Conservation (phyloP, 2,329 filamentous ascomycete genomes). For the Colletotrichum siamense region DNA sequence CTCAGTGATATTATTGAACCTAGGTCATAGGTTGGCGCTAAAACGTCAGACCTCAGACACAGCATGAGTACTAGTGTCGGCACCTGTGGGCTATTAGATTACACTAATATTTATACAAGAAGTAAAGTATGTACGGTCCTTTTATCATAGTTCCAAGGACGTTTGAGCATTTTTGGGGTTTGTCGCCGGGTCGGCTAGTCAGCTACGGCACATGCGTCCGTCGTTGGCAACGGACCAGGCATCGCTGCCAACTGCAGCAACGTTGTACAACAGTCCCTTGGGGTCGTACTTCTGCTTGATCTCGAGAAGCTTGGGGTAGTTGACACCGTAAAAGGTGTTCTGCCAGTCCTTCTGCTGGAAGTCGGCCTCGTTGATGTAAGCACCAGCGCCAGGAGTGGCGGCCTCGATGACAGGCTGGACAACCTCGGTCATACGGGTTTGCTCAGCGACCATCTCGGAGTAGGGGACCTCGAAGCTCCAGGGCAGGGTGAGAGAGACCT, state of each 20-base stretch:
- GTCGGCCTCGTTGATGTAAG: conserved; percentile 38
- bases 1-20: background rate
- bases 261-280: conserved; percentile 31
- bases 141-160: background rate
- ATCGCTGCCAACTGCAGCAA: conserved; percentile 33
- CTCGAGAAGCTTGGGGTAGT: conserved; percentile 30
- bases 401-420: conserved; percentile 34
- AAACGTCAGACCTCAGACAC: background rate
- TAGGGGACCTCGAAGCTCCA: conserved; percentile 19
- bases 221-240: conserved; percentile 24
- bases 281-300: conserved; percentile 38
- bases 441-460: conserved; percentile 15
- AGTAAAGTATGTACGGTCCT: background rate
- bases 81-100: background rate
- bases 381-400: conserved; percentile 29
- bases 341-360: conserved; percentile 34
- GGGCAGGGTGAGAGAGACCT: conserved; percentile 28
- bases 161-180: background rate
- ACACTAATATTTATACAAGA: background rate
- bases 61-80: background rate
- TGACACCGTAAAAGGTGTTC: conserved; percentile 32
- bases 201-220: conserved; percentile 23
- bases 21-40: background rate
- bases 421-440: conserved; percentile 30
- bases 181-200: background rate